phyloP scores from a whole-genome alignment of 345 rosid genomes.

The Citrus trifoliata region DNA sequence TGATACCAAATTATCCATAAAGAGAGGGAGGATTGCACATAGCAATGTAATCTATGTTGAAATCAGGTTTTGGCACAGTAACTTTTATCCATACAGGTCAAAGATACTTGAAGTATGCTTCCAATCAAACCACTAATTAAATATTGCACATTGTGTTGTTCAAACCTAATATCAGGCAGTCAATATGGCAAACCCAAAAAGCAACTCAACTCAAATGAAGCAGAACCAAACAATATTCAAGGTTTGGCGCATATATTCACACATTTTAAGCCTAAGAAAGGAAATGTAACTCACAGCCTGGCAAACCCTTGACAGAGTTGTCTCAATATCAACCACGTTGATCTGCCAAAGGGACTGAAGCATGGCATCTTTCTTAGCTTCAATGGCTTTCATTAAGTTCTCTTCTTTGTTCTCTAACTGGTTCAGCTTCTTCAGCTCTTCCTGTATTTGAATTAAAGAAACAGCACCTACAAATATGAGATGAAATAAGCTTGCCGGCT shows the following conservation, averaged over 20 bases:
- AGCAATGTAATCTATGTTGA: not conserved
- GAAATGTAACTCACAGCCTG: slow-evolving; percentile 49
- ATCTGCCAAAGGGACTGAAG: slow-evolving; percentile 94
- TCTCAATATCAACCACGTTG: slow-evolving; percentile 89
- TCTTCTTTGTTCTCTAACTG: slow-evolving; percentile 71
- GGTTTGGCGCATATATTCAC: not conserved
- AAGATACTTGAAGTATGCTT: not conserved
- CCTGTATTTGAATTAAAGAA: slow-evolving; percentile 71
- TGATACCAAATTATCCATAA: not conserved
- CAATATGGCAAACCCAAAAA: not conserved
- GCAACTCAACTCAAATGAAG: not conserved
- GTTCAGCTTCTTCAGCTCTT: slow-evolving; percentile 69
- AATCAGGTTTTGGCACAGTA: not conserved
- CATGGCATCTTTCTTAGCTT: slow-evolving; percentile 76
- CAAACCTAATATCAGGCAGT: not conserved
- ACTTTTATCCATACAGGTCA: not conserved
- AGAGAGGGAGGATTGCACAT: not conserved
- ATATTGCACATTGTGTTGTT: not conserved
- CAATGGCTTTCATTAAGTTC: slow-evolving; percentile 56
- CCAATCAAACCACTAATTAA: not conserved
- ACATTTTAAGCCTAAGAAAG: not conserved
- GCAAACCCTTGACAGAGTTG: slow-evolving; percentile 83
- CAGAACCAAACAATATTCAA: not conserved
- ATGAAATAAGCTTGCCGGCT: not conserved
- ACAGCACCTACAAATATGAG: slow-evolving; percentile 63